Conservation (phyloP, 352 stramenopile species). For the Phytophthora gonapodyides region DNA sequence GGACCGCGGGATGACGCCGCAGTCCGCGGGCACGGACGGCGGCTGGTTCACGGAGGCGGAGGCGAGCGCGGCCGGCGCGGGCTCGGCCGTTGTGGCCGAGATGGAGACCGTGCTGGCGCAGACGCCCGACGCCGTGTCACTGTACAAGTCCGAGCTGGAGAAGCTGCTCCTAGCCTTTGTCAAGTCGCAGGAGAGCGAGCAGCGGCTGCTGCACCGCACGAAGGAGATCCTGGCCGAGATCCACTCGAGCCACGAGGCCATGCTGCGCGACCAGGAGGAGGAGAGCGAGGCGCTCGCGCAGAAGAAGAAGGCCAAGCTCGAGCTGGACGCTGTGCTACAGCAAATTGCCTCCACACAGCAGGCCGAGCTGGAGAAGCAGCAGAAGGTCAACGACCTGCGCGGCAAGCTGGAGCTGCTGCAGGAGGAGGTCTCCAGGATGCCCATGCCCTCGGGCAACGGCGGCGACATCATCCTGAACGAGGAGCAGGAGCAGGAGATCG, state of each 20-base stretch:
- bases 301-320: slow-evolving; percentile 73
- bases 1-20: slow-evolving; percentile 26
- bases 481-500: slow-evolving; percentile 73
- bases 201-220: slow-evolving; percentile 64
- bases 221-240: slow-evolving; percentile 81
- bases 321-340: slow-evolving; percentile 71
- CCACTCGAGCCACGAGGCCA: slow-evolving; percentile 71
- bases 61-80: slow-evolving; percentile 1
- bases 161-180: slow-evolving; percentile 73
- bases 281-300: slow-evolving; percentile 70
- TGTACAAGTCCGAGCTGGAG: slow-evolving; percentile 82
- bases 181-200: slow-evolving; percentile 86
- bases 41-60: slow-evolving; percentile 25
- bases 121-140: slow-evolving; percentile 68
- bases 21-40: slow-evolving; percentile 14
- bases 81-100: slow-evolving; percentile 53
- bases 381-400: slow-evolving; percentile 71
- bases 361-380: slow-evolving; percentile 72
- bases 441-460: slow-evolving; percentile 41
- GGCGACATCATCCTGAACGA: slow-evolving; percentile 65
- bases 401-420: slow-evolving; percentile 66
- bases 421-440: slow-evolving; percentile 65
- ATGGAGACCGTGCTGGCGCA: slow-evolving; percentile 73
- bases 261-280: slow-evolving; percentile 79
- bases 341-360: slow-evolving; percentile 66